Conservation (phyloP, 768 basidiomycete species). For the Rubroboletus satanas region DNA sequence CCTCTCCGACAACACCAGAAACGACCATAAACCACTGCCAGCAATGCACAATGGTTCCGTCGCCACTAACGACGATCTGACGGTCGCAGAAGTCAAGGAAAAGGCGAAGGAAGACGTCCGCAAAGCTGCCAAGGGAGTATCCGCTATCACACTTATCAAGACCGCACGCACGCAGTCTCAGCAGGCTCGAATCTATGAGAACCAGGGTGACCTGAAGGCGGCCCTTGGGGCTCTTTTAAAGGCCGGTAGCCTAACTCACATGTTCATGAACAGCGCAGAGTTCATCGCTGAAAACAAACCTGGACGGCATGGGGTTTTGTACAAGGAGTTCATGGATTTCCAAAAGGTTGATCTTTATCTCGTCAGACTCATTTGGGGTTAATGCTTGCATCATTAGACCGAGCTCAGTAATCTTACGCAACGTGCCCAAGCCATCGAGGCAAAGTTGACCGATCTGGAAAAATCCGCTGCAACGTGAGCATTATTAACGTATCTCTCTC, state of each 20-base stretch:
- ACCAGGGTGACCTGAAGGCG: constrained; percentile 54
- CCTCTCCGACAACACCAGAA: constrained; percentile 14
- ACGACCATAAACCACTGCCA: constrained; percentile 15
- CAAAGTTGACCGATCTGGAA: constrained; percentile 45
- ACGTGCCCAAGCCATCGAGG: constrained; percentile 44
- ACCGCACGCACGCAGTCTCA: constrained; percentile 56
- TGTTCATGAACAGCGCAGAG: constrained; percentile 59
- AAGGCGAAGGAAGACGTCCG: constrained; percentile 45
- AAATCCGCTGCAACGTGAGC: constrained; percentile 32
- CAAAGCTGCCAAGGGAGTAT: constrained; percentile 53
- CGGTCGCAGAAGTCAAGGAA: constrained; percentile 47
- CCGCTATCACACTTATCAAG: constrained; percentile 58
- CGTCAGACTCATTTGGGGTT: constrained; percentile 3
- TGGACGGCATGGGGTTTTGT: constrained; percentile 51
- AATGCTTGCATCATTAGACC: constrained; percentile 27
- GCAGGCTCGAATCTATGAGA: constrained; percentile 50
- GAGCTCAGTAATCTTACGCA: constrained; percentile 37
- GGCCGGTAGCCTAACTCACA: constrained; percentile 54
- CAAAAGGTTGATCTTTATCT: constrained; percentile 48
- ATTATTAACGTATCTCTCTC: constrained; percentile 7
- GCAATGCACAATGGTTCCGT: constrained; percentile 41
- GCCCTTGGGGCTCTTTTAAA: constrained; percentile 60
- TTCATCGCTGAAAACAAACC: constrained; percentile 46
- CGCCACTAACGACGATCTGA: constrained; percentile 25
- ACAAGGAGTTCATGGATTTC: constrained; percentile 63